These are phyloP conservation scores for Bassia scoparia DNA, from an alignment of 148 eudicot genomes.

Conservation along the genomic window DNA sequence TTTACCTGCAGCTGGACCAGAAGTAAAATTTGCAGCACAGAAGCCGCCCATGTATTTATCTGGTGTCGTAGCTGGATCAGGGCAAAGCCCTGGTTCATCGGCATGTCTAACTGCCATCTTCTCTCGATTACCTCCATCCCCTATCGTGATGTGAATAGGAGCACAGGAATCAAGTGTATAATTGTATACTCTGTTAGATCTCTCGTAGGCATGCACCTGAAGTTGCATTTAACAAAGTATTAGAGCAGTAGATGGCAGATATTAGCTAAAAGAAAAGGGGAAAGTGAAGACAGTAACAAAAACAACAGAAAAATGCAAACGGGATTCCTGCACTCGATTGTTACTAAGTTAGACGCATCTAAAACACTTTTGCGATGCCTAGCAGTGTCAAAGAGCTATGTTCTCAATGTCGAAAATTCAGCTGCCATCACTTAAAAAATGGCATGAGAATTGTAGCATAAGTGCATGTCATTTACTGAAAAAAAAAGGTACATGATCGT, in stretches of 20 bases:
- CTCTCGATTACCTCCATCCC: constrained; percentile 96
- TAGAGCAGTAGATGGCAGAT: not conserved
- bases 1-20: constrained; percentile 87
- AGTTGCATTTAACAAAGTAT: constrained; percentile 7
- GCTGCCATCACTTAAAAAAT: not conserved
- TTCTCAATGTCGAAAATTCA: too few species aligned
- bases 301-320: not conserved
- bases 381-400: not conserved
- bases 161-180: constrained; percentile 82
- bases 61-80: constrained; percentile 73
- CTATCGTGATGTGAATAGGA: constrained; percentile 76
- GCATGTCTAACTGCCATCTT: constrained; percentile 86
- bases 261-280: not conserved
- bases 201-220: constrained; percentile 97
- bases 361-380: not conserved
- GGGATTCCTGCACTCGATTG: not conserved
- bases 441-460: not conserved
- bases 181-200: constrained; percentile 90
- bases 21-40: constrained; percentile 81
- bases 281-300: not conserved
- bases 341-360: not conserved
- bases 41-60: constrained; percentile 86
- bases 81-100: constrained; percentile 83
- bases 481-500: not conserved
- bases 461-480: too few species aligned